phyloP scores from a whole-genome alignment of 1,284 basidiomycete species.

The Microbotryum intermedium region DNA sequence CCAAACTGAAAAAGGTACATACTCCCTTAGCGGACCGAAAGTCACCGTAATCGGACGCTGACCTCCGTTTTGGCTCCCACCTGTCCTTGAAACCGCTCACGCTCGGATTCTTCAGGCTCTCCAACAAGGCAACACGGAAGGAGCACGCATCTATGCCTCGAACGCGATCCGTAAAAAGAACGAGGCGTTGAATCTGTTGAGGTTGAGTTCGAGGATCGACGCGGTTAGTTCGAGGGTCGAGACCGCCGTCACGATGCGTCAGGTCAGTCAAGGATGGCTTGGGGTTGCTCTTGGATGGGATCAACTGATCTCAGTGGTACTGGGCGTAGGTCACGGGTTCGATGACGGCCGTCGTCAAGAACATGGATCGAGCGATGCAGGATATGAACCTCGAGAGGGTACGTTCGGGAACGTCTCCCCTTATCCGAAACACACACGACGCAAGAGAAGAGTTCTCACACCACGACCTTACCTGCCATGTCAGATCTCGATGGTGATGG shows the following conservation, averaged over 20 bases:
- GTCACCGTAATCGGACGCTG: neutral
- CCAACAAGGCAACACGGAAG: slow-evolving; percentile 92
- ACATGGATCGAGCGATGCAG: slow-evolving; percentile 99
- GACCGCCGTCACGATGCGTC: slow-evolving; percentile 97
- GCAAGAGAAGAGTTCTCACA: neutral
- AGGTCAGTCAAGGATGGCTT: slow-evolving; percentile 35
- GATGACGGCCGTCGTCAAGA: slow-evolving; percentile 92
- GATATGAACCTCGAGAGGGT: slow-evolving; percentile 97
- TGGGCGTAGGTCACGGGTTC: slow-evolving; percentile 66
- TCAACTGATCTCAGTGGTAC: neutral
- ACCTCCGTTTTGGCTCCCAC: too few species aligned
- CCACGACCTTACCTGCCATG: neutral
- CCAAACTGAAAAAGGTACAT: slow-evolving; percentile 77
- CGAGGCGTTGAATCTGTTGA: slow-evolving; percentile 80
- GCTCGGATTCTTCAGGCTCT: slow-evolving; percentile 57
- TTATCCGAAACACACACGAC: neutral
- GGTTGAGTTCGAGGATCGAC: slow-evolving; percentile 67
- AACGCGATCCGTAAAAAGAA: slow-evolving; percentile 99
- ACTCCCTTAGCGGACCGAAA: too few species aligned
- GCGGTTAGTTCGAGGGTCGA: slow-evolving; percentile 94
- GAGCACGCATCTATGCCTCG: slow-evolving; percentile 96
- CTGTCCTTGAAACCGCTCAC: neutral
- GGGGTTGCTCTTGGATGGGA: too few species aligned
- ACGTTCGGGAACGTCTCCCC: slow-evolving; percentile 36
- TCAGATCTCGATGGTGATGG: slow-evolving; percentile 97